Evolutionary conservation across 2,329 filamentous ascomycete genomes (phyloP), one percentile per base, ranked within the genome.

Genomic region (Zymoseptoria pseudotritici): DNA sequence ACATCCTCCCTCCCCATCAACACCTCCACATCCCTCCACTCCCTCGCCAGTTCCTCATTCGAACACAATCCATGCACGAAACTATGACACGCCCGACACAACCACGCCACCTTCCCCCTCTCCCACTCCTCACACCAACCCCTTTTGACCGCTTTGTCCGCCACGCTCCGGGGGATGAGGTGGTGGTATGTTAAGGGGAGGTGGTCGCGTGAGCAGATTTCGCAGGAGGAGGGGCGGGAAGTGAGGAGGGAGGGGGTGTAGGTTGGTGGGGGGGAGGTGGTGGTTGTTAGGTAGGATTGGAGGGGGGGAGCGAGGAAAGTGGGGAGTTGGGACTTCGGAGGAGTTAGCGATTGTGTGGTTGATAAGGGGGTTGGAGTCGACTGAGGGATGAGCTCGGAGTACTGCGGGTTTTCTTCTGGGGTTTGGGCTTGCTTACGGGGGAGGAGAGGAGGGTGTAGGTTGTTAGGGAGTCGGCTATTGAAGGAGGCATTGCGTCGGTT

Each of bases 141-240:
- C 50, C 89, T 79, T 78, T 89, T 90, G 49, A 90, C 72, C 3
- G 83, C 89, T 71, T 91, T 90, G 7, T 82, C 85, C 73, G 95
- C 90, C 61, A 90, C 86, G 51, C 83, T 82, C 50, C 85, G 82
- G n/a, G 91, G 91, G 57, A 96, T 91, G 51, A 96, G 77, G 75
- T 95, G 91, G 71, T 96, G 91, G 71, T 94, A 95, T 0, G 87
- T 89, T 62, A 94, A 74, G 8, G 85, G 84, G 21, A 94, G 83
- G 84, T 89, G 91, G 63, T 85, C 83, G 0, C 90, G 80, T 1
- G 79, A 82, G 72, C 90, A 95, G 22, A 95, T 82, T 76, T 96
- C 91, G 73, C 91, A 96, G 0, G 74, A 81, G 0, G 76, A 67
- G 4, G 75, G 70, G 22, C 83, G 81, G 1, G 86, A 88, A 17